Conservation (phyloP, 495 filamentous ascomycete species). For the Tuber microsphaerosporum region DNA sequence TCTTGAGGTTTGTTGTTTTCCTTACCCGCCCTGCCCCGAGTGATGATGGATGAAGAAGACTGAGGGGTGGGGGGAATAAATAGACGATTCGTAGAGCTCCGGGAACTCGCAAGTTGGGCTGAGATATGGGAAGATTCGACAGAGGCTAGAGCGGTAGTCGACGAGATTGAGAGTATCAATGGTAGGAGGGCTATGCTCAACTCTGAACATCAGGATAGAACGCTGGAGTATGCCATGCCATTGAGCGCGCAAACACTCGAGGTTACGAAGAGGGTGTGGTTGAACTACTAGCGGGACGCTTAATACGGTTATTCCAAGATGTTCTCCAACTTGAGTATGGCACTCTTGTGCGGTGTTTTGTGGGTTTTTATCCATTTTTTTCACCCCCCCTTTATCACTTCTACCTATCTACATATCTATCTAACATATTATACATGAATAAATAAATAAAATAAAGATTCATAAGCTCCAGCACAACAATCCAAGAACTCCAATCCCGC, state of each 20-base stretch:
- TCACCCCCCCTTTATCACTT: no score
- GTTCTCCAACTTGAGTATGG: constrained; percentile 61
- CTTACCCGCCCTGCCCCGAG: background rate
- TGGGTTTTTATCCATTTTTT: background rate
- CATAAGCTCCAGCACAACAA: constrained; percentile 35
- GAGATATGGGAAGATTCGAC: constrained; percentile 63
- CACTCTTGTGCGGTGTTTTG: constrained; percentile 45
- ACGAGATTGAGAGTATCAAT: constrained; percentile 58
- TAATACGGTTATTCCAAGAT: constrained; percentile 71
- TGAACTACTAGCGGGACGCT: constrained; percentile 62
- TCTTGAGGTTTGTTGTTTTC: constrained; percentile 19
- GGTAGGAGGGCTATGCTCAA: constrained; percentile 51
- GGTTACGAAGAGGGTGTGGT: constrained; percentile 60
- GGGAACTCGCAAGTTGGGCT: constrained; percentile 58
- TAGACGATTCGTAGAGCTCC: constrained; percentile 48
- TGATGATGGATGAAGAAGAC: constrained; percentile 51
- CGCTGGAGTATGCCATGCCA: constrained; percentile 55
- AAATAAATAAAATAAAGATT: constrained; percentile 8
- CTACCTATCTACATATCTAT: no score
- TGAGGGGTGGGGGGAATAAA: constrained; percentile 43
- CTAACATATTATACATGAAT: background rate
- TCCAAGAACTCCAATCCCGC: constrained; percentile 40
- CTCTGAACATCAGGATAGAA: constrained; percentile 37
- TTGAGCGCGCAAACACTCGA: constrained; percentile 53
- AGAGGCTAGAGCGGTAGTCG: constrained; percentile 48